phyloP scores from a whole-genome alignment of 2,329 filamentous ascomycete species.

The Saccharata proteae region DNA sequence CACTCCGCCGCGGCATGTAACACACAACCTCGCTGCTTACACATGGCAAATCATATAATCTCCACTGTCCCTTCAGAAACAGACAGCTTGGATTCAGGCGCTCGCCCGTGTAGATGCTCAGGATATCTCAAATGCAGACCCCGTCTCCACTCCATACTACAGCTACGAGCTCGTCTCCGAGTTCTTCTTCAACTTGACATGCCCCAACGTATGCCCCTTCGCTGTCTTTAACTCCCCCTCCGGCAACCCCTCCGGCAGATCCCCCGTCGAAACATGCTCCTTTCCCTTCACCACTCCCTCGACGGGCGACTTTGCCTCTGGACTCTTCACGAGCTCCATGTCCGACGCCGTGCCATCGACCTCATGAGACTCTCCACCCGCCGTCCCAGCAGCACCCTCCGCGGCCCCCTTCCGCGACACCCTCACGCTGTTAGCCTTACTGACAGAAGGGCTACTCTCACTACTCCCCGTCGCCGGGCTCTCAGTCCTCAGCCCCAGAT shows the following conservation, averaged over 20 bases:
- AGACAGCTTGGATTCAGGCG: no score
- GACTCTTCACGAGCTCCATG: constrained; percentile 8
- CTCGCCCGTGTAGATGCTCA: no score
- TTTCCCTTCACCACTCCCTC: constrained; percentile 15
- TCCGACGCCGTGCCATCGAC: no score
- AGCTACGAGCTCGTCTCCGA: constrained; percentile 1
- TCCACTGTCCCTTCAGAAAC: no score
- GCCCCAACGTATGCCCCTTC: constrained; percentile 21
- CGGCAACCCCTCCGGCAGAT: constrained; percentile 30
- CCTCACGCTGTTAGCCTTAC: constrained; percentile 58
- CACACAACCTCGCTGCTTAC: no score
- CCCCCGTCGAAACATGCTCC: constrained; percentile 25
- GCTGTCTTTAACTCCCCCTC: constrained; percentile 26
- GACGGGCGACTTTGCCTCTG: constrained; percentile 17
- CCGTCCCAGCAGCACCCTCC: no score
- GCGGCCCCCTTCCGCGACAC: constrained; percentile 27
- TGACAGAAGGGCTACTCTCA: constrained; percentile 51
- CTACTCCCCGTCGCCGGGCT: constrained; percentile 36
- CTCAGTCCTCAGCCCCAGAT: constrained; percentile 55
- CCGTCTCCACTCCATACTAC: no score
- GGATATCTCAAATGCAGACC: background rate
- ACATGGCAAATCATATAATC: no score
- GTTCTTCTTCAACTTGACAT: constrained; percentile 13
- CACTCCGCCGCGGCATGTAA: no score
- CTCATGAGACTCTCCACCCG: no score